These are phyloP conservation scores for Colletotrichum tropicicola DNA, from an alignment of 2,329 filamentous ascomycete genomes.

Conservation along the genomic window DNA sequence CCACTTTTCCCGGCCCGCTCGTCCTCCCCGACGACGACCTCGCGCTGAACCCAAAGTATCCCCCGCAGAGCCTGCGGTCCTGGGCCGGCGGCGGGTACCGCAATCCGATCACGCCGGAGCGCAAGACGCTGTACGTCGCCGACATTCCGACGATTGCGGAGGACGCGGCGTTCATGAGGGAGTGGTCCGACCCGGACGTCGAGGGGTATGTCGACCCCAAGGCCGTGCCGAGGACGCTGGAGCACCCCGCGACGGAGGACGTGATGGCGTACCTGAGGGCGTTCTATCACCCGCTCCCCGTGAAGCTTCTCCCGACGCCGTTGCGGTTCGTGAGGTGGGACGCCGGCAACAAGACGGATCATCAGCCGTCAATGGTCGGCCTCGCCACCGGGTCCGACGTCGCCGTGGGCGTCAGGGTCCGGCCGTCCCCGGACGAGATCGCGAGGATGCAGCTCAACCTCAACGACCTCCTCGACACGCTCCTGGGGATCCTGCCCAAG, in stretches of 20 bases:
- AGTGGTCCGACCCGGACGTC: constrained; percentile 49
- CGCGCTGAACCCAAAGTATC: constrained; percentile 58
- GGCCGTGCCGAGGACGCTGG: constrained; percentile 15
- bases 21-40: constrained; percentile 69
- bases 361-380: constrained; percentile 45
- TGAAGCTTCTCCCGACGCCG: constrained; percentile 50
- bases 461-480: constrained; percentile 67
- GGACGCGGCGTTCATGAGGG: constrained; percentile 45
- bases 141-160: constrained; percentile 50
- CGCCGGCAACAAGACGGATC: neutral
- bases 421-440: constrained; percentile 54
- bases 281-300: constrained; percentile 63
- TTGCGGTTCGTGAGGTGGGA: constrained; percentile 62
- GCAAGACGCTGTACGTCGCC: constrained; percentile 64
- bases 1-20: constrained; percentile 65
- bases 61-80: constrained; percentile 59
- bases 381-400: constrained; percentile 46
- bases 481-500: constrained; percentile 59
- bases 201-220: neutral
- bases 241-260: constrained; percentile 38
- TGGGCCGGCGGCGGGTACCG: constrained; percentile 57
- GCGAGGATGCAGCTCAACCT: constrained; percentile 66
- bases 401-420: constrained; percentile 59
- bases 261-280: constrained; percentile 47
- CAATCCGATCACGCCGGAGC: constrained; percentile 56